Percentiles rank a stretch among this genome's conserved stretches.
Conservation (phyloP, 108 stramenopile species). For the Discostella stelligeroides region DNA sequence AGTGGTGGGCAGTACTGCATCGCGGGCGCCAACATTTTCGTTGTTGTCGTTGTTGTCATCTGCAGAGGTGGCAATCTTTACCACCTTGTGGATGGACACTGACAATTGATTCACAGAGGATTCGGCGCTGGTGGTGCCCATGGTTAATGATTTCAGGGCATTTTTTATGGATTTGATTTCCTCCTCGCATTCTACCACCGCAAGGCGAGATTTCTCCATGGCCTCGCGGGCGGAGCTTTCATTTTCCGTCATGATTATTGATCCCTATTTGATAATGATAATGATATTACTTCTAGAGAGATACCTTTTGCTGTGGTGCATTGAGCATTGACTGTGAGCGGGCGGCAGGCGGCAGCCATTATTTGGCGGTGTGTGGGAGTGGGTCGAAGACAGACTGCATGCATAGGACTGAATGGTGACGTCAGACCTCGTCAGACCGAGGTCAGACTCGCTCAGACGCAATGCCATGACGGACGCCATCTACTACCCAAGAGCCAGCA, state of each 20-base stretch:
- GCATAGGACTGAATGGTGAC: too few species aligned
- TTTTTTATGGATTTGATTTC: slow-evolving; percentile 78
- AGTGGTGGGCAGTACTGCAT: not conserved
- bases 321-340: too few species aligned
- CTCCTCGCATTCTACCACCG: slow-evolving; percentile 73
- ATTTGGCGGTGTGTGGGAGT: too few species aligned
- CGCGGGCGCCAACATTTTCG: not conserved
- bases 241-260: slow-evolving; percentile 3
- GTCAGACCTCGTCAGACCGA: too few species aligned
- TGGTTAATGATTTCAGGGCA: slow-evolving; percentile 47
- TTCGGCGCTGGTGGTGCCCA: not conserved
- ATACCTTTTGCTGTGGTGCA: too few species aligned
- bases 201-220: slow-evolving; percentile 48
- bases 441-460: too few species aligned
- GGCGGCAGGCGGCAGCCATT: too few species aligned
- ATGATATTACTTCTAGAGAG: too few species aligned
- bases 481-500: too few species aligned
- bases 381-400: too few species aligned
- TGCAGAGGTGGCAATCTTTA: slow-evolving; percentile 8
- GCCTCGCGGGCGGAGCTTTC: slow-evolving; percentile 27
- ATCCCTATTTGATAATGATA: not conserved
- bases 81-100: slow-evolving; percentile 60
- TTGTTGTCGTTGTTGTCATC: not conserved
- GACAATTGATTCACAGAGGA: slow-evolving; percentile 49
- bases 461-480: too few species aligned